These are phyloP conservation scores for Cutaneotrichosporon dermatis DNA, from an alignment of 1,284 basidiomycete genomes.

Conservation along the genomic window DNA sequence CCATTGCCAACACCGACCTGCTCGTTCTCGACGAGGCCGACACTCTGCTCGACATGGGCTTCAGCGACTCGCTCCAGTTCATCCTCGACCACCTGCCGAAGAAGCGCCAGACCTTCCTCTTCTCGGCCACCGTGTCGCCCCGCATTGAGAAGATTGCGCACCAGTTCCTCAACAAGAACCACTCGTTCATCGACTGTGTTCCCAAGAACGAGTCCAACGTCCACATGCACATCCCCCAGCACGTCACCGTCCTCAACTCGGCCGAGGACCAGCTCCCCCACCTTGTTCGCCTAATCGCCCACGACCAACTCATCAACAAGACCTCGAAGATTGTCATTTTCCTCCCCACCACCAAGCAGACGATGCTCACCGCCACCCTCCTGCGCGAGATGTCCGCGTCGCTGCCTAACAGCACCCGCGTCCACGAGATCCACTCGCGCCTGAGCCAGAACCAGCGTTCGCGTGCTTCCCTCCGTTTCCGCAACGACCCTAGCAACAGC, in stretches of 20 bases:
- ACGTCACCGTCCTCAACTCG: constrained; percentile 66
- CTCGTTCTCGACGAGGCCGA: constrained; percentile 94
- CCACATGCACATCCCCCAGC: constrained; percentile 76
- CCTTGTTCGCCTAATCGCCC: constrained; percentile 72
- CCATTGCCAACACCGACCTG: constrained; percentile 58
- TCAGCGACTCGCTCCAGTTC: constrained; percentile 79
- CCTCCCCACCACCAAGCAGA: constrained; percentile 83
- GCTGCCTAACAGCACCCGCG: constrained; percentile 56
- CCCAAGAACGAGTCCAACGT: constrained; percentile 60
- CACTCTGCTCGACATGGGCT: constrained; percentile 92
- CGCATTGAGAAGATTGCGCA: constrained; percentile 53
- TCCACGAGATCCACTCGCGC: constrained; percentile 86
- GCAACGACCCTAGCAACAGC: constrained; percentile 58
- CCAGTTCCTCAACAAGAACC: constrained; percentile 59
- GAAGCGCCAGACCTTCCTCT: constrained; percentile 83
- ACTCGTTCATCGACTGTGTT: constrained; percentile 60
- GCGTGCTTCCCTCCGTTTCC: constrained; percentile 64
- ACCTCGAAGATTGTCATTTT: constrained; percentile 82
- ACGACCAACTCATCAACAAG: constrained; percentile 79
- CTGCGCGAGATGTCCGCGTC: constrained; percentile 55
- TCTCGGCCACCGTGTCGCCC: constrained; percentile 72
- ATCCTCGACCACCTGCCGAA: constrained; percentile 69
- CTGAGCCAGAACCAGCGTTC: constrained; percentile 64
- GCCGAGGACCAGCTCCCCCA: constrained; percentile 72
- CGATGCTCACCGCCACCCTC: constrained; percentile 66